Evolutionary conservation across 2,329 filamentous ascomycete genomes (phyloP).

Genomic region (Botryotinia narcissicola): DNA sequence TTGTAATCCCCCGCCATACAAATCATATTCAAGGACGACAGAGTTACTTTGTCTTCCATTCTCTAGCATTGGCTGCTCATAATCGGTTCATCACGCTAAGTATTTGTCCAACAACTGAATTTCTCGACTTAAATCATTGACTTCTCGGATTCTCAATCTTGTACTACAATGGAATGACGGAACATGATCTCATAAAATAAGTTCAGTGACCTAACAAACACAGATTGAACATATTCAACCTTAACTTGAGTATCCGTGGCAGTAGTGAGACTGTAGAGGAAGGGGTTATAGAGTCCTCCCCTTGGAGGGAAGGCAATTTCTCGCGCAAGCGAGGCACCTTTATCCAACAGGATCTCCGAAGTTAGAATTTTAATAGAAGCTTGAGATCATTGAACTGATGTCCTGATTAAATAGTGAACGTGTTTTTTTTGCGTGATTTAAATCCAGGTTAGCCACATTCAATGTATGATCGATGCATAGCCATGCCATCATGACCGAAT

Average conservation of each 20-base stretch:
- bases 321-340: not conserved
- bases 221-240: not conserved
- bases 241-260: not conserved
- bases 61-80: not conserved
- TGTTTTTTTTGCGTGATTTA: not conserved
- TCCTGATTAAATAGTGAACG: not conserved
- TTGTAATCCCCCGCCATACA: not conserved
- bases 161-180: fast-evolving
- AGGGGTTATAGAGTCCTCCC: no score
- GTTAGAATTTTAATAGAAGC: not conserved
- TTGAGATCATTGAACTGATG: not conserved
- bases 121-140: not conserved
- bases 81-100: not conserved
- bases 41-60: not conserved
- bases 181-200: not conserved
- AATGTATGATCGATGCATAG: not conserved
- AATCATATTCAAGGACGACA: not conserved
- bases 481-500: not conserved
- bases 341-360: not conserved
- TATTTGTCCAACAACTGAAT: not conserved
- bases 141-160: not conserved
- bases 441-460: not conserved
- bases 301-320: not conserved
- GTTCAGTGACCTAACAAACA: not conserved
- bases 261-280: not conserved